phyloP scores from a whole-genome alignment of 2,329 filamentous ascomycete genomes.

The Aspergillus sp. region DNA sequence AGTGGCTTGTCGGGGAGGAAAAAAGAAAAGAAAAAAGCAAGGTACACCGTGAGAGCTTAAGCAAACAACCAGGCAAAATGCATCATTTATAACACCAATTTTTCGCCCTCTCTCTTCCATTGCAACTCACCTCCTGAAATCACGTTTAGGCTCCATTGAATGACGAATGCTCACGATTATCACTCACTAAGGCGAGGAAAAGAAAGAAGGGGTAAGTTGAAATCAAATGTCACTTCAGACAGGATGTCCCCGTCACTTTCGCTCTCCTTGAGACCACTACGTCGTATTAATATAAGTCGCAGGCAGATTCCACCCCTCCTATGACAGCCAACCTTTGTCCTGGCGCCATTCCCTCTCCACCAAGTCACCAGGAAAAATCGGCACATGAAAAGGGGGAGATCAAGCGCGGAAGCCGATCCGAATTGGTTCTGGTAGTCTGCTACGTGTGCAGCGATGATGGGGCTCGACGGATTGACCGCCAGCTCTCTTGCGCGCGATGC shows the following conservation, averaged over 20 bases:
- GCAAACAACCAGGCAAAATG: conserved; percentile 3
- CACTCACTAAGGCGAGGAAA: background rate
- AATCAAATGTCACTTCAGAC: background rate
- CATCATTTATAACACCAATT: background rate
- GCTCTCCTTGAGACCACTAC: background rate
- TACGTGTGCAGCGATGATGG: conserved; percentile 38
- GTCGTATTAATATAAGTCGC: conserved; percentile 5
- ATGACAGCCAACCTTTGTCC: background rate
- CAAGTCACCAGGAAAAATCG: background rate
- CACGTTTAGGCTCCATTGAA: conserved; percentile 15
- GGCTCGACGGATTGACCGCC: conserved; percentile 21
- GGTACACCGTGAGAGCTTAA: background rate
- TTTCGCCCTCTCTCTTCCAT: background rate
- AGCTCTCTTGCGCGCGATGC: conserved; percentile 13
- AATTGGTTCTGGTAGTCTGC: conserved; percentile 25
- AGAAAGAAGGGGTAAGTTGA: background rate
- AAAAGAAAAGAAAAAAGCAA: background rate
- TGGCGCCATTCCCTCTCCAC: conserved; percentile 6
- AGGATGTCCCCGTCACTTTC: background rate
- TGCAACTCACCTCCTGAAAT: conserved; percentile 17
- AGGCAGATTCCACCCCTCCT: background rate
- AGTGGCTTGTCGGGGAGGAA: conserved; percentile 10
- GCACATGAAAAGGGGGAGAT: conserved; percentile 9
- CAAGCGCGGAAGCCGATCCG: conserved; percentile 21
- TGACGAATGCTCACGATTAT: background rate